Evolutionary conservation across 2,329 filamentous ascomycete genomes (phyloP), one percentile per base, ranked within the genome.

Genomic region (Nemania sp.): DNA sequence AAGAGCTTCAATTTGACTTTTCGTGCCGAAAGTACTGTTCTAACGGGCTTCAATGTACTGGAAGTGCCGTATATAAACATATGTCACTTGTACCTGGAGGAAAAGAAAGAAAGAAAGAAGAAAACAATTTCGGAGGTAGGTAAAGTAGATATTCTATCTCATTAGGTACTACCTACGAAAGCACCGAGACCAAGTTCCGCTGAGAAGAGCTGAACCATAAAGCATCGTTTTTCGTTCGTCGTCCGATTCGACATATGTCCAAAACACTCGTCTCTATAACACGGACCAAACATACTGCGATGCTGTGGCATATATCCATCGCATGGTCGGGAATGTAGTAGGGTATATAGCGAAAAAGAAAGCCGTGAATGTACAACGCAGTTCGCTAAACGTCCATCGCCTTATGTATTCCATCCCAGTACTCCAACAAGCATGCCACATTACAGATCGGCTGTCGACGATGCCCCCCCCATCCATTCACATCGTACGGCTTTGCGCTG

Each of bases 261-360:
- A 7, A 51, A 57, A 57, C 46, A 12, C 57, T 48, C 20, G 15
- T 45, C 48, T 49, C 34, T 29, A 54, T 42, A 49, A 47, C 29
- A 48, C 46, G 49, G 52, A 34, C 45, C 4, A 57, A 54, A 39
- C 29, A 20, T 45, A 3, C 7, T 58, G 12, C 25, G 46, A 12
- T n/a, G 18, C 7, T 18, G 32, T 58, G 32, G 48, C 39, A 59
- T 50, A 37, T 45, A 60, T 58, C 29, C 62, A 59, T 64, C 46
- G 64, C 59, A 55, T 67, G 60, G 52, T 62, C 49, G 57, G 68
- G 25, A 29, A 29, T 29, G 25, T 29, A 29, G 25, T 29, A 29
- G 25, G 65, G 67, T 69, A 71, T 69, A 69, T 66, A 65, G 63
- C 65, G 57, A 68, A 54, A 64, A 62, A 57, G 56, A 64, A 62